Percentiles rank a stretch among this genome's conserved stretches.
Evolutionary conservation across 805 yeast species (phyloP).

Genomic region (Brettanomyces nanus): DNA sequence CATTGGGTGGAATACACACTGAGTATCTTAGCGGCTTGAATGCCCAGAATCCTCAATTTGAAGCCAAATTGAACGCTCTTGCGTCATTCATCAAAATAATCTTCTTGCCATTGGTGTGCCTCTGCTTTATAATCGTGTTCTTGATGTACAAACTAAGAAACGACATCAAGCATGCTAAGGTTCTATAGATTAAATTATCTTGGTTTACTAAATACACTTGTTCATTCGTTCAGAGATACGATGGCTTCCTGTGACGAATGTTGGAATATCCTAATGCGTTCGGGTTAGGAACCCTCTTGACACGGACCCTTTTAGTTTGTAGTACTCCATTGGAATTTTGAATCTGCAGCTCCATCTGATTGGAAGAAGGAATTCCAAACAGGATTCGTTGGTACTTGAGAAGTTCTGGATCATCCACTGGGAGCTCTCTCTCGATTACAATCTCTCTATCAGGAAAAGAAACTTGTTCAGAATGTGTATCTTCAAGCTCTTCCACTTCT

Average conservation of each 20-base stretch:
- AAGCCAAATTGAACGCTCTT: conserved; percentile 2
- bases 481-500: conserved; percentile 1
- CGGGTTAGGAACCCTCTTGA: conserved; percentile 39
- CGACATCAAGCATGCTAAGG: conserved; percentile 55
- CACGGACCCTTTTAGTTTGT: conserved; percentile 31
- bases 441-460: conserved; percentile 14
- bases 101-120: conserved; percentile 31
- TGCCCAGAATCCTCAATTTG: neutral
- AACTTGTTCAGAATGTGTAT: neutral
- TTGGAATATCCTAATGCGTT: conserved; percentile 39
- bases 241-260: conserved; percentile 36
- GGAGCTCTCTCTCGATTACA: conserved; percentile 22
- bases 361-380: conserved; percentile 18
- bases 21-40: neutral
- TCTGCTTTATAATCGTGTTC: conserved; percentile 33
- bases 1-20: conserved; percentile 5
- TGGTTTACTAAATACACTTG: neutral
- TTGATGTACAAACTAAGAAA: conserved; percentile 47
- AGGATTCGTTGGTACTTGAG: conserved; percentile 25
- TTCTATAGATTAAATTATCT: conserved; percentile 29
- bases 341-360: conserved; percentile 21
- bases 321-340: conserved; percentile 22
- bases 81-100: conserved; percentile 14
- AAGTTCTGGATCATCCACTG: conserved; percentile 30
- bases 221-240: conserved; percentile 22